Evolutionary conservation across 345 rosid species (phyloP).

Genomic region (Odontarrhena argentea): DNA sequence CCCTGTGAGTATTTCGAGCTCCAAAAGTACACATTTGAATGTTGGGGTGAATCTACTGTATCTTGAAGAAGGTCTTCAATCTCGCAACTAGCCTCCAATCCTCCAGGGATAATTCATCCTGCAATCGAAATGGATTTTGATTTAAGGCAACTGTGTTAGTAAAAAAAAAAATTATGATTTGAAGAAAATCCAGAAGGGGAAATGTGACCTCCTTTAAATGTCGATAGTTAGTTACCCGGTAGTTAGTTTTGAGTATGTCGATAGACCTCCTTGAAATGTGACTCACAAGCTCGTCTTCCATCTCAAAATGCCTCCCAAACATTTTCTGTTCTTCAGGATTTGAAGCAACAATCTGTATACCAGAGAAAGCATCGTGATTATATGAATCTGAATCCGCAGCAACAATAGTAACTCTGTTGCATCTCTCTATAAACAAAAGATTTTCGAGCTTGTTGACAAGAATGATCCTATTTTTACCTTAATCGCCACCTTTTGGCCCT

Average conservation of each 20-base stretch:
- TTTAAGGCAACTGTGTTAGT: background rate
- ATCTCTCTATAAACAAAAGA: background rate
- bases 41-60: constrained; percentile 45
- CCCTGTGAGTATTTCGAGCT: constrained; percentile 30
- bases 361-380: constrained; percentile 12
- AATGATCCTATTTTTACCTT: constrained; percentile 56
- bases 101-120: constrained; percentile 72
- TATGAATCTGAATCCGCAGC: background rate
- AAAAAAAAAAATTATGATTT: background rate
- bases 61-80: constrained; percentile 76
- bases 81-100: constrained; percentile 85
- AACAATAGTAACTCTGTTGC: background rate
- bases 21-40: constrained; percentile 20
- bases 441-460: constrained; percentile 13
- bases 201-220: background rate
- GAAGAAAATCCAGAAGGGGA: background rate
- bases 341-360: constrained; percentile 62
- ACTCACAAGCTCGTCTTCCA: constrained; percentile 87
- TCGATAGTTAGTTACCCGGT: constrained; percentile 56
- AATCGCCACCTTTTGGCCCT: constrained; percentile 76
- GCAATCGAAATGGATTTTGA: constrained; percentile 20
- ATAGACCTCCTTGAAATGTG: constrained; percentile 81
- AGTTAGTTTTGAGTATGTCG: constrained; percentile 77
- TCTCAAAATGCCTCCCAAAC: constrained; percentile 89
- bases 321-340: constrained; percentile 88